phyloP scores from a whole-genome alignment of 768 basidiomycete species.

The Infundibulicybe gibba region DNA sequence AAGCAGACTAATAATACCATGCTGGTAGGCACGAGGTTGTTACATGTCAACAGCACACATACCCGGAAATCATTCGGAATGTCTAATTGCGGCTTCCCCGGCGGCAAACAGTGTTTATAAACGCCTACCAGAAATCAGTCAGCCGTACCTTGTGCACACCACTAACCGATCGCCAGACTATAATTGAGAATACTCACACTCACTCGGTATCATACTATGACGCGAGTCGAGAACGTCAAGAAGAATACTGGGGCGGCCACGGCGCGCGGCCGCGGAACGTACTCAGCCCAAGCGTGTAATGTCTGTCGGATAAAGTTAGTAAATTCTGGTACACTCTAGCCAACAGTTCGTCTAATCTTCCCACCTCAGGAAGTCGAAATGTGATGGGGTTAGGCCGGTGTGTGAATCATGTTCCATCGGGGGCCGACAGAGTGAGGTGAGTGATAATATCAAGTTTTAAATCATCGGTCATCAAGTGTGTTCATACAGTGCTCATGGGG shows the following conservation, averaged over 20 bases:
- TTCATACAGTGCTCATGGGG: slow-evolving; percentile 41
- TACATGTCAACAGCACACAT: no score
- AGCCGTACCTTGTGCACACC: slow-evolving; percentile 1
- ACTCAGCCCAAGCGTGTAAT: slow-evolving; percentile 32
- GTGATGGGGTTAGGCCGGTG: slow-evolving; percentile 40
- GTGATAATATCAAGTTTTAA: slow-evolving; percentile 5
- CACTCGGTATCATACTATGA: slow-evolving; percentile 6
- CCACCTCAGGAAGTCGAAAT: slow-evolving; percentile 39
- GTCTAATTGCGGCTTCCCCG: no score
- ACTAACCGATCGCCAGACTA: slow-evolving; percentile 9
- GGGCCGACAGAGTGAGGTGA: slow-evolving; percentile 36
- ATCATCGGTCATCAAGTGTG: not conserved
- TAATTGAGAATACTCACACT: not conserved
- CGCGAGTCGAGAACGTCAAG: slow-evolving; percentile 20
- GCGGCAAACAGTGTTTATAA: no score
- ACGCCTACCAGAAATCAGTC: slow-evolving; percentile 4
- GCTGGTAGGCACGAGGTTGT: no score
- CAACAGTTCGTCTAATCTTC: not conserved
- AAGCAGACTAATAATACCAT: no score
- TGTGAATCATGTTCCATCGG: slow-evolving; percentile 35
- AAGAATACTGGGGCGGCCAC: slow-evolving; percentile 12
- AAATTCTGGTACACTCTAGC: slow-evolving; percentile 1
- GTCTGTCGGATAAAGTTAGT: slow-evolving; percentile 38
- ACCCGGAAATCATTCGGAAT: no score
- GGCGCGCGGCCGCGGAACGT: slow-evolving; percentile 30